Percentiles rank a stretch among this genome's conserved stretches.
These are phyloP conservation scores for Ceratobasidium sp. DNA, from an alignment of 1,284 basidiomycete species.

Conservation along the genomic window DNA sequence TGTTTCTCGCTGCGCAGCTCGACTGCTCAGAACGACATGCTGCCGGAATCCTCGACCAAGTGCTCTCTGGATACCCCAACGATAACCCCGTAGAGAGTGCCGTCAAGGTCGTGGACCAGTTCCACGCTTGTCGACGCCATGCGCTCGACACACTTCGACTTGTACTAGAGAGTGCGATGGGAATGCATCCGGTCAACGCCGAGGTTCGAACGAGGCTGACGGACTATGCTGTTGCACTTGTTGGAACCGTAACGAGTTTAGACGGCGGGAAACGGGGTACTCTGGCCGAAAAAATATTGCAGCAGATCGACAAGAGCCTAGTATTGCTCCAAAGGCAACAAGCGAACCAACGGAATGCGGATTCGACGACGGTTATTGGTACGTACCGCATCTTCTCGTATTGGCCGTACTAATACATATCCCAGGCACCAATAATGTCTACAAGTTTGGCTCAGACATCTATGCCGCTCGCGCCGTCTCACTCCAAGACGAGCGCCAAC, in stretches of 20 bases:
- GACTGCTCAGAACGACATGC: slow-evolving; percentile 82
- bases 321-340: slow-evolving; percentile 46
- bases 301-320: slow-evolving; percentile 71
- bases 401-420: slow-evolving; percentile 28
- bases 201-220: slow-evolving; percentile 50
- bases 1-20: slow-evolving; percentile 82
- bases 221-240: slow-evolving; percentile 51
- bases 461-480: slow-evolving; percentile 76
- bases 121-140: slow-evolving; percentile 75
- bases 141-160: slow-evolving; percentile 75
- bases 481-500: slow-evolving; percentile 77
- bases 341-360: slow-evolving; percentile 61
- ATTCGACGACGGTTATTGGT: slow-evolving; percentile 74
- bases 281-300: slow-evolving; percentile 71
- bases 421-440: slow-evolving; percentile 43
- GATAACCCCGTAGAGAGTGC: slow-evolving; percentile 68
- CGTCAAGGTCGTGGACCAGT: slow-evolving; percentile 75
- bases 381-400: slow-evolving; percentile 65
- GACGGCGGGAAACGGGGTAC: slow-evolving; percentile 55
- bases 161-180: slow-evolving; percentile 61
- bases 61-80: slow-evolving; percentile 76
- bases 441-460: slow-evolving; percentile 71
- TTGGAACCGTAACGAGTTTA: slow-evolving; percentile 64
- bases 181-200: slow-evolving; percentile 51
- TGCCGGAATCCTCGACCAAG: slow-evolving; percentile 75